Percentiles rank a stretch among this genome's conserved stretches.
phyloP scores from a whole-genome alignment of 805 yeast genomes.

The Wickerhamiella musiphila region DNA sequence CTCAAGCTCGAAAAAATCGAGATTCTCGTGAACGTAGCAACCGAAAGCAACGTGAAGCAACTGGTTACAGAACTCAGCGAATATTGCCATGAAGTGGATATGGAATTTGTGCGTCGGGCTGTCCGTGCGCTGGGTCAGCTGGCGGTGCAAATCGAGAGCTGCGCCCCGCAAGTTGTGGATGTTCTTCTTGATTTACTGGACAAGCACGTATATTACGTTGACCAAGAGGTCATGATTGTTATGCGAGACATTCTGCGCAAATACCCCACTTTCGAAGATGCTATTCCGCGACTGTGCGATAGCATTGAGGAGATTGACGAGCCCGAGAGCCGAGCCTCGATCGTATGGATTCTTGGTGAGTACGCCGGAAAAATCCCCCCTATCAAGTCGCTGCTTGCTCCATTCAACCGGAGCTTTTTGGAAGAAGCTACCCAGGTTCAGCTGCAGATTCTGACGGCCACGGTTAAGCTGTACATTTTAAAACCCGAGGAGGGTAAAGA shows the following conservation, averaged over 20 bases:
- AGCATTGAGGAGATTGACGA: conserved; percentile 48
- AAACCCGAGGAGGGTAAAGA: conserved; percentile 39
- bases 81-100: conserved; percentile 77
- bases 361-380: conserved; percentile 37
- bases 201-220: conserved; percentile 43
- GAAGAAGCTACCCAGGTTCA: conserved; percentile 70
- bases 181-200: conserved; percentile 47
- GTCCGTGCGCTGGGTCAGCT: conserved; percentile 80
- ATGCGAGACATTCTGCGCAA: conserved; percentile 59
- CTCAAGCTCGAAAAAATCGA: conserved; percentile 89
- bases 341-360: conserved; percentile 77
- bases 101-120: conserved; percentile 77
- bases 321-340: conserved; percentile 59
- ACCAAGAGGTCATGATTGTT: conserved; percentile 67
- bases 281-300: conserved; percentile 29
- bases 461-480: conserved; percentile 52
- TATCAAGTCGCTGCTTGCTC: conserved; percentile 24
- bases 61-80: conserved; percentile 69
- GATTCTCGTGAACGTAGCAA: conserved; percentile 64
- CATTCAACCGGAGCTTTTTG: conserved; percentile 31
- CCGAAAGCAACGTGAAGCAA: conserved; percentile 37
- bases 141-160: conserved; percentile 55
- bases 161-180: conserved; percentile 50
- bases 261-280: conserved; percentile 44
- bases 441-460: conserved; percentile 55